Percentiles rank a stretch among this genome's conserved stretches.
Conservation (phyloP, 805 yeast genomes). For the Cyberlindnera meyerae region DNA sequence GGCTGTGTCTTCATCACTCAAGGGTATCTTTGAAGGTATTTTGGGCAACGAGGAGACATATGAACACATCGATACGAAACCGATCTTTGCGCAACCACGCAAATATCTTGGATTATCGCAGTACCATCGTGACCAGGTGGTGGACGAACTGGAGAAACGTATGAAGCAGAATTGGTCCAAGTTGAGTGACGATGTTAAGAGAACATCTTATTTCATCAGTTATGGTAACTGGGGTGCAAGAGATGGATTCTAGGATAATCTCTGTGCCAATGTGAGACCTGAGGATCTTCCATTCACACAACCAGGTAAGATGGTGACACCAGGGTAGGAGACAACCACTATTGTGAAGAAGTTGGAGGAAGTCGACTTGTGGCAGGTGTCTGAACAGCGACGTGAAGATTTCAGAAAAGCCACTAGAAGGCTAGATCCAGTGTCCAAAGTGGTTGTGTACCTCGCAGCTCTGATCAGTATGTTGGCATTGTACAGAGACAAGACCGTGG, state of each 20-base stretch:
- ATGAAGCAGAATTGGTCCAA: constrained; percentile 53
- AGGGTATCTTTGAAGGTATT: constrained; percentile 29
- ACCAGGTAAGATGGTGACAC: constrained; percentile 28
- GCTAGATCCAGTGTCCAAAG: constrained; percentile 54
- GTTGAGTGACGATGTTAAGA: constrained; percentile 44
- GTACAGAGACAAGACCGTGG: constrained; percentile 48
- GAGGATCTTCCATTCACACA: constrained; percentile 54
- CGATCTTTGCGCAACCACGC: constrained; percentile 36
- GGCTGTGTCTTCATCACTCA: constrained; percentile 22
- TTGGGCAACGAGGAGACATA: constrained; percentile 34
- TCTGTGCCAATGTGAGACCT: constrained; percentile 43
- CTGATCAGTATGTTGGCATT: constrained; percentile 47
- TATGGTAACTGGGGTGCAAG: constrained; percentile 74
- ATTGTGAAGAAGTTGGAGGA: constrained; percentile 30
- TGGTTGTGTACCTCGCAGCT: constrained; percentile 44
- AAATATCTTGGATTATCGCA: constrained; percentile 29
- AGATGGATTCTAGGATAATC: constrained; percentile 43
- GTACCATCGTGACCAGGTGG: constrained; percentile 53
- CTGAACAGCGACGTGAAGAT: constrained; percentile 38
- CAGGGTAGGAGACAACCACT: constrained; percentile 11
- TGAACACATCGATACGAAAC: constrained; percentile 44
- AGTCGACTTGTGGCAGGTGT: constrained; percentile 38
- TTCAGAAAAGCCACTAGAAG: constrained; percentile 42
- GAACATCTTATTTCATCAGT: constrained; percentile 54
- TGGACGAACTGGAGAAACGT: constrained; percentile 44